Percentiles rank a stretch among this genome's conserved stretches.
Evolutionary conservation across 2,329 filamentous ascomycete genomes (phyloP).

Genomic region (Myrmaecium sp.): DNA sequence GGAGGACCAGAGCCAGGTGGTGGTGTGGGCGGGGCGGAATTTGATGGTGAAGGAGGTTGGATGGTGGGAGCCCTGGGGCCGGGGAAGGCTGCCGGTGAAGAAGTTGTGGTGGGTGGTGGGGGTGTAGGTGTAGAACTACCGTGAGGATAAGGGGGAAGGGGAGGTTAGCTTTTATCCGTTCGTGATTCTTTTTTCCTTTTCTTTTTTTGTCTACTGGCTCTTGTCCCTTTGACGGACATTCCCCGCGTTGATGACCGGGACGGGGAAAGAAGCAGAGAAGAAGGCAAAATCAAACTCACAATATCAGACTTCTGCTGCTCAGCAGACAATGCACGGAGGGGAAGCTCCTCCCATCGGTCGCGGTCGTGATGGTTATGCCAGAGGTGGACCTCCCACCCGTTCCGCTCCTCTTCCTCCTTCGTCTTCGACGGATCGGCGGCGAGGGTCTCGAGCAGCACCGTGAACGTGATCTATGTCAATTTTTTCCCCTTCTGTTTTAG

Average conservation of each 20-base stretch:
- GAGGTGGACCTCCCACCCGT: conserved; percentile 53
- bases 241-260: too few relatives aligned
- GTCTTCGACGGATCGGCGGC: too few relatives aligned
- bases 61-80: conserved; percentile 28
- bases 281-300: not conserved
- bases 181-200: too few relatives aligned
- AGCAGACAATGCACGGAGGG: not conserved
- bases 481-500: too few relatives aligned
- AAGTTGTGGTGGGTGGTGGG: conserved; percentile 1
- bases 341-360: conserved; percentile 41
- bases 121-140: conserved; percentile 3
- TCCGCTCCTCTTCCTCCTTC: too few relatives aligned
- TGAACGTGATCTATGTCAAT: conserved; percentile 38
- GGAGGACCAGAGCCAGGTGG: too few relatives aligned
- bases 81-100: conserved; percentile 9
- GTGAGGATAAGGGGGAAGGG: conserved; percentile 2
- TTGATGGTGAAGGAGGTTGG: conserved; percentile 53
- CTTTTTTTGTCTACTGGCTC: too few relatives aligned
- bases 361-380: conserved; percentile 49
- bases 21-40: conserved; percentile 48
- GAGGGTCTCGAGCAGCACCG: conserved; percentile 52
- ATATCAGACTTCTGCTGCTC: not conserved
- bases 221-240: too few relatives aligned
- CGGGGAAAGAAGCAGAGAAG: conserved; percentile 1
- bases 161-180: too few relatives aligned